These are phyloP conservation scores for Pythium phragmiticola DNA, from an alignment of 352 stramenopile genomes.

Conservation along the genomic window DNA sequence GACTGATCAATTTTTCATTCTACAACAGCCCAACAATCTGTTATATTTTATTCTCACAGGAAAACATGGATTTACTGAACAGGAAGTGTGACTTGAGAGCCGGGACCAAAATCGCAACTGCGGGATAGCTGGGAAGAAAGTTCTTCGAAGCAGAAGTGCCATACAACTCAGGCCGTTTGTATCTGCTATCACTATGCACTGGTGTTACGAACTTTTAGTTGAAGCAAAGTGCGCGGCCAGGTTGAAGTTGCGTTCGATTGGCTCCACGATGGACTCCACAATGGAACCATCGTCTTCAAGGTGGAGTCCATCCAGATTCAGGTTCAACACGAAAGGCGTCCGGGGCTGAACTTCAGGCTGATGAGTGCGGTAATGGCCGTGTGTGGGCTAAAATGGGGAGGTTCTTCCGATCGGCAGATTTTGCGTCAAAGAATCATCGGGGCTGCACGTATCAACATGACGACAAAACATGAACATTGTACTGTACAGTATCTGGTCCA, in stretches of 20 bases:
- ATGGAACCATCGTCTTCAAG: background rate
- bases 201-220: slow-evolving; percentile 1
- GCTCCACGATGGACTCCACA: background rate
- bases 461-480: background rate
- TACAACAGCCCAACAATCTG: too few species aligned
- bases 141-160: slow-evolving; percentile 17
- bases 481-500: background rate
- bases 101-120: slow-evolving; percentile 3
- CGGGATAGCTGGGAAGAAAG: slow-evolving; percentile 8
- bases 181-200: background rate
- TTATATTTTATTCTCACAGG: background rate
- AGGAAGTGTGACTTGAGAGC: background rate
- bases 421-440: slow-evolving; percentile 1
- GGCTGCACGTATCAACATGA: background rate
- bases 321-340: too few species aligned
- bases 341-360: background rate
- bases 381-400: too few species aligned
- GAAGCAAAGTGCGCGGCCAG: background rate
- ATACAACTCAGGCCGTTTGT: background rate
- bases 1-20: too few species aligned
- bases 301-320: background rate
- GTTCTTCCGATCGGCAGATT: too few species aligned
- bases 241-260: slow-evolving; percentile 13
- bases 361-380: too few species aligned
- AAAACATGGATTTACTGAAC: background rate